These are phyloP conservation scores for Mycena olivaceomarginata DNA, from an alignment of 768 basidiomycete genomes.

Conservation along the genomic window DNA sequence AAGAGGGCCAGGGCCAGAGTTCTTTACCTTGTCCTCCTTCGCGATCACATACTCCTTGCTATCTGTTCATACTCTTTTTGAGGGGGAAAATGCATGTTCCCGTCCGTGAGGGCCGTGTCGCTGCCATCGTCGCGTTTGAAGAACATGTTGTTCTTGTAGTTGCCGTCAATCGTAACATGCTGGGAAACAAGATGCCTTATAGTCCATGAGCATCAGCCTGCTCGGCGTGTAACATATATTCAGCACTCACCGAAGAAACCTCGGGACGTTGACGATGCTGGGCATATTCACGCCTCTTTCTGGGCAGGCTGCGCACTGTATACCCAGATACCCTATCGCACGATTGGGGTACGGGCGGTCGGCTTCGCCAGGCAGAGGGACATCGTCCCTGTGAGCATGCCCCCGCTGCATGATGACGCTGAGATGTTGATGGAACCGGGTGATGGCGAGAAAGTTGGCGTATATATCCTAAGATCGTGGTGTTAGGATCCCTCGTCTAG, in stretches of 20 bases:
- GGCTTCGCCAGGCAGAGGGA: not conserved
- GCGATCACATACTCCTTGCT: slow-evolving; percentile 11
- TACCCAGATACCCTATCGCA: not conserved
- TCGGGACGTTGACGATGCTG: not conserved
- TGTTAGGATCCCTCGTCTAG: too few relatives aligned
- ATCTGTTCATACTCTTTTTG: slow-evolving; percentile 8
- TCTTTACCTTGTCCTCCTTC: slow-evolving; percentile 21
- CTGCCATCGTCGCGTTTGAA: slow-evolving; percentile 35
- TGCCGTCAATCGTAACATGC: too few relatives aligned
- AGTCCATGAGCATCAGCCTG: too few relatives aligned
- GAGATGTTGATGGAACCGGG: too few relatives aligned
- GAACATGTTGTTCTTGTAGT: slow-evolving; percentile 25
- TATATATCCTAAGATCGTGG: too few relatives aligned
- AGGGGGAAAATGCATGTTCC: slow-evolving; percentile 26
- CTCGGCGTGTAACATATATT: too few relatives aligned
- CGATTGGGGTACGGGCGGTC: slow-evolving; percentile 28
- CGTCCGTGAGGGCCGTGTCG: slow-evolving; percentile 29
- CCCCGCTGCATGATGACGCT: too few relatives aligned
- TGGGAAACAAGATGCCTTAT: too few relatives aligned
- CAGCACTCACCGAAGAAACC: slow-evolving; percentile 27
- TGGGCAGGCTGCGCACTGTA: slow-evolving; percentile 22
- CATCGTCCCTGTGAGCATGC: not conserved
- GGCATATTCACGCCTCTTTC: slow-evolving; percentile 38
- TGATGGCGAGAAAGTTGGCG: too few relatives aligned
- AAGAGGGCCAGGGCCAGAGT: not conserved